These are phyloP conservation scores for Sporothrix pseudoabietina DNA, from an alignment of 2,329 filamentous ascomycete genomes.

Conservation along the genomic window DNA sequence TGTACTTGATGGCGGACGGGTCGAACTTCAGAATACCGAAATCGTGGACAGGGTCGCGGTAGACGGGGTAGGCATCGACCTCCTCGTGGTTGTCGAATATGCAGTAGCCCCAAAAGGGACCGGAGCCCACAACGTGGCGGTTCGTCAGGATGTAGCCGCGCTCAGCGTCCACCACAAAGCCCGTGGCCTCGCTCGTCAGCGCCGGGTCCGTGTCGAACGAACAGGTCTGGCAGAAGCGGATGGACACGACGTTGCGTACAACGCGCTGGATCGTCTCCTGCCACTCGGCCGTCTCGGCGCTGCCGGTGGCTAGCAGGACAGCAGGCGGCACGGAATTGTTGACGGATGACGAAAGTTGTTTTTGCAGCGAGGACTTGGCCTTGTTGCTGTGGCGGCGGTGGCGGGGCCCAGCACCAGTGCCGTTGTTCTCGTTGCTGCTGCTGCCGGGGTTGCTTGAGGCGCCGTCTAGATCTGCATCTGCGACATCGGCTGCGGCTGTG, in stretches of 20 bases:
- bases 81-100: slow-evolving; percentile 99
- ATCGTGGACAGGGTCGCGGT: slow-evolving; percentile 97
- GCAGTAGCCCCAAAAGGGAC: slow-evolving; percentile 96
- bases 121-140: slow-evolving; percentile 89
- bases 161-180: slow-evolving; percentile 95
- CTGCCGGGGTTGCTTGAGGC: slow-evolving; percentile 2
- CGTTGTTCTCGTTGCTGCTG: slow-evolving; percentile 9
- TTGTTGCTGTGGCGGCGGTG: slow-evolving; percentile 22
- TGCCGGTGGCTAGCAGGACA: slow-evolving; percentile 36
- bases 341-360: neutral
- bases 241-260: slow-evolving; percentile 95
- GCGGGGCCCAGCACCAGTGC: slow-evolving; percentile 25
- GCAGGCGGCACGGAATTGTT: slow-evolving; percentile 18
- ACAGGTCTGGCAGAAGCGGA: slow-evolving; percentile 96
- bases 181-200: slow-evolving; percentile 91
- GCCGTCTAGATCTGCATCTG: neutral
- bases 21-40: slow-evolving; percentile 97
- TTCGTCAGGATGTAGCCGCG: slow-evolving; percentile 87
- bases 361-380: neutral
- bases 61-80: slow-evolving; percentile 94
- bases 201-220: slow-evolving; percentile 97
- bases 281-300: slow-evolving; percentile 59
- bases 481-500: slow-evolving; percentile 12
- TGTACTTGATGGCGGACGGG: slow-evolving; percentile 94
- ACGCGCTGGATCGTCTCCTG: slow-evolving; percentile 93